phyloP scores from a whole-genome alignment of 176 grass and related monocot genomes.

The Bolboschoenus planiculmis region DNA sequence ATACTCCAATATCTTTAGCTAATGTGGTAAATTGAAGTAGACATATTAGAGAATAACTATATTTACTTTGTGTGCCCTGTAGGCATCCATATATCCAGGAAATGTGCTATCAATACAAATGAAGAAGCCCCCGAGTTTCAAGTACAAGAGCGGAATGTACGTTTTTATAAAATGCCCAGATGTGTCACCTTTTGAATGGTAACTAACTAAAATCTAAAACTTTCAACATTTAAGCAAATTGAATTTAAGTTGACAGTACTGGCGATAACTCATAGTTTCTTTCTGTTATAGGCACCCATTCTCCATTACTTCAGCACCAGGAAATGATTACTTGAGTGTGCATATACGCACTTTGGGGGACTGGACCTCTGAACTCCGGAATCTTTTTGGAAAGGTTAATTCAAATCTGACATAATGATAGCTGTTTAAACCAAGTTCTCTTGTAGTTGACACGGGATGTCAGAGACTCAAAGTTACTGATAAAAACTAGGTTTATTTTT shows the following conservation, averaged over 20 bases:
- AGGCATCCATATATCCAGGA: conserved; percentile 98
- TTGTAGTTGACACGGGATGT: not conserved
- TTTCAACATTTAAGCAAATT: not conserved
- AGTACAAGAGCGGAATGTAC: conserved; percentile 98
- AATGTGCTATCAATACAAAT: conserved; percentile 86
- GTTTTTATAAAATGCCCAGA: conserved; percentile 96
- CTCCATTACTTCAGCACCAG: conserved; percentile 96
- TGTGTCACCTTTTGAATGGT: conserved; percentile 95
- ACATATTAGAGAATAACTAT: not conserved
- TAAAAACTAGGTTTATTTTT: not conserved
- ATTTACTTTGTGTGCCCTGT: conserved; percentile 13
- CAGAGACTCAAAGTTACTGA: not conserved
- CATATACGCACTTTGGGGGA: conserved; percentile 94
- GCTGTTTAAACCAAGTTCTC: not conserved
- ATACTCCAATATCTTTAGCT: not conserved
- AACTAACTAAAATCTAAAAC: not conserved
- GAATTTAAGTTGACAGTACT: not conserved
- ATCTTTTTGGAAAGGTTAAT: conserved; percentile 78
- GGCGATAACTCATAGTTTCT: not conserved
- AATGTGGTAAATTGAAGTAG: not conserved
- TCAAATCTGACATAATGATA: not conserved
- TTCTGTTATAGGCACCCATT: conserved; percentile 79
- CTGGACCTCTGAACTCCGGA: conserved; percentile 89
- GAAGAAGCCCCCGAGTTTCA: conserved; percentile 78
- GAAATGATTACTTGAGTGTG: conserved; percentile 84